Evolutionary conservation across 768 basidiomycete genomes (phyloP), one percentile per base, ranked within the genome.

Genomic region (Postia placenta): DNA sequence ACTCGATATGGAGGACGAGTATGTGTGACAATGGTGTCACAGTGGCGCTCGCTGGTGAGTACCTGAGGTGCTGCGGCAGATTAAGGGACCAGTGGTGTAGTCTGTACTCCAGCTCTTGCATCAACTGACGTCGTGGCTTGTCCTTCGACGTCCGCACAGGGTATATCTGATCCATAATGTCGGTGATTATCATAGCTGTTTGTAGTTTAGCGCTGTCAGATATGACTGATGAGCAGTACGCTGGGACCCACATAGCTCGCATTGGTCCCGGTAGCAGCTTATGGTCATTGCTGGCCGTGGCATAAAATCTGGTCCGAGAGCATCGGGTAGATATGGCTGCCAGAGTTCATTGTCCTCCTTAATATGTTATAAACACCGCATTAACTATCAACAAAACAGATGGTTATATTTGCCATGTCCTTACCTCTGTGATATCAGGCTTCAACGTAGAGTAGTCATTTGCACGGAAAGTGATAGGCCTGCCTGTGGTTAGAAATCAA

Each of bases 71-170:
- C 27, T 84, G 79, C 0, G 87, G 83, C 19, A 91, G 72, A 22
- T 76, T 72, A 42, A 84, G 72, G 55, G 79, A 83, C 87, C 87
- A 90, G 51, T 81, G 83, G 60, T 87, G 83, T 38, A 91, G 67
- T 35, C 77, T 72, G 50, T 71, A 71, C 62, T 87, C 88, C n/a
- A 88, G 63, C 35, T 74, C 69, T 1, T 69, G 70, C 44, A 85
- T 64, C 43, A 76, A 58, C 0, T 69, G 59, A 52, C 79, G 76
- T 50, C 78, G 76, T 2, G 75, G 72, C 33, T 9, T 17, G 2
- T 67, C 61, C 5, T 69, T 67, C n/a, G 73, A 61, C 3, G 67
- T 64, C 54, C 76, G 79, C 17, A 90, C 80, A 1, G 87, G 83
- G 66, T 91, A 90, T 20, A 89, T 73, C 47, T 73, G 73, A 11